A percentile compares a stretch with the other conserved stretches of the same genome.
These are phyloP conservation scores for Backusella parvicylindrica DNA, from an alignment of 192 early-diverging fungal genomes.

Conservation along the genomic window DNA sequence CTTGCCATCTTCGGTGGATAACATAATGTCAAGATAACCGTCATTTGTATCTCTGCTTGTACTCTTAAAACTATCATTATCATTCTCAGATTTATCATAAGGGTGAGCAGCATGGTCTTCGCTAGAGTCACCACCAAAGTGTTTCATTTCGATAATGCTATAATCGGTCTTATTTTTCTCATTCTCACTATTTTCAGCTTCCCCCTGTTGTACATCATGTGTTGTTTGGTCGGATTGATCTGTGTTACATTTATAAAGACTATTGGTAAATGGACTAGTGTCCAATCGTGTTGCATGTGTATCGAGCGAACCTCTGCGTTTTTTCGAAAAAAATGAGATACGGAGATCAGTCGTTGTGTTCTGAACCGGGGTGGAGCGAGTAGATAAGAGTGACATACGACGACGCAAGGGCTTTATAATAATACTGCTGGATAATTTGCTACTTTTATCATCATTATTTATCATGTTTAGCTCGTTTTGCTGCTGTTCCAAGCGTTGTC, in stretches of 20 bases:
- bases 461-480: neutral
- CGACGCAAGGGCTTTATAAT: neutral
- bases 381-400: conserved; percentile 8
- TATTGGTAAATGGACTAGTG: neutral
- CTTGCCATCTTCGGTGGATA: neutral
- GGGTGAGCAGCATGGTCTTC: neutral
- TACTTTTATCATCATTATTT: neutral
- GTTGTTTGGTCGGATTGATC: neutral
- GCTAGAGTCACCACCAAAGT: neutral
- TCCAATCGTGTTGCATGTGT: neutral
- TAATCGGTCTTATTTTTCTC: neutral
- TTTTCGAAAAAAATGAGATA: neutral
- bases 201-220: neutral
- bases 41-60: neutral
- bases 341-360: neutral
- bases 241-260: neutral
- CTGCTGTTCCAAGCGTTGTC: neutral
- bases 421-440: neutral
- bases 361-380: neutral
- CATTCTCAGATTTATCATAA: neutral
- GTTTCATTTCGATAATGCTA: neutral
- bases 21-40: neutral
- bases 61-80: neutral
- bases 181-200: neutral
- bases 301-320: neutral